Percentiles rank a stretch among this genome's conserved stretches.
These are phyloP conservation scores for Tephrocybe sp. DNA, from an alignment of 768 basidiomycete genomes.

Conservation along the genomic window DNA sequence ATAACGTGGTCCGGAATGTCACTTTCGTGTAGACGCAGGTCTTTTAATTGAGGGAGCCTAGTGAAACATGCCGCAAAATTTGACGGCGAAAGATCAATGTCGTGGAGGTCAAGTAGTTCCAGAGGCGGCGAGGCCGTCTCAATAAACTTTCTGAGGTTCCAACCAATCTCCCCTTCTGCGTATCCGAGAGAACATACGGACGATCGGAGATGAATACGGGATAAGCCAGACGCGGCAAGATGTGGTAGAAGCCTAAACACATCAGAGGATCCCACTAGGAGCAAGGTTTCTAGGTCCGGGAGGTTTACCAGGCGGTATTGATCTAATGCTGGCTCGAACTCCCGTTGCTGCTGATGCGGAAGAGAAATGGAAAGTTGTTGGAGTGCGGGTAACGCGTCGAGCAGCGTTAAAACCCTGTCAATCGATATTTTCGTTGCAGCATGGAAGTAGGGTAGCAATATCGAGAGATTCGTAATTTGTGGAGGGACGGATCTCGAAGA, in stretches of 20 bases:
- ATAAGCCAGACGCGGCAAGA: constrained; percentile 32
- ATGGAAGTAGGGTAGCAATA: constrained; percentile 27
- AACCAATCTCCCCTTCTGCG: constrained; percentile 31
- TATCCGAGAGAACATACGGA: constrained; percentile 29
- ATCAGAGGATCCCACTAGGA: constrained; percentile 26
- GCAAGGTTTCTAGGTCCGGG: constrained; percentile 24
- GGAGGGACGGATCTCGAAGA: constrained; percentile 27
- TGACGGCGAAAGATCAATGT: constrained; percentile 22
- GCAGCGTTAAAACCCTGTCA: constrained; percentile 25
- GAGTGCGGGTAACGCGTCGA: constrained; percentile 41
- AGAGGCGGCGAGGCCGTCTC: constrained; percentile 27
- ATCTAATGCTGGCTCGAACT: constrained; percentile 21
- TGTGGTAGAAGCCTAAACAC: constrained; percentile 29
- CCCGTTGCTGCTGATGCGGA: constrained; percentile 25
- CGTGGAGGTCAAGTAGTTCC: constrained; percentile 24
- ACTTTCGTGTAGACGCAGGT: constrained; percentile 55
- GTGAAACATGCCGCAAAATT: constrained; percentile 22
- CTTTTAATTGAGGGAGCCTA: constrained; percentile 38
- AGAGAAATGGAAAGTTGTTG: constrained; percentile 39
- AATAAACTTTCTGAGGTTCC: constrained; percentile 18
- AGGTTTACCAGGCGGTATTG: constrained; percentile 19
- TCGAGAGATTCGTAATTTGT: constrained; percentile 31
- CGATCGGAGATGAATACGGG: constrained; percentile 39
- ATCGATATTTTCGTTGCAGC: constrained; percentile 22
- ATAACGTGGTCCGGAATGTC: constrained; percentile 51